Conservation (phyloP, 108 stramenopile genomes). For the Nitzschia inconspicua region DNA sequence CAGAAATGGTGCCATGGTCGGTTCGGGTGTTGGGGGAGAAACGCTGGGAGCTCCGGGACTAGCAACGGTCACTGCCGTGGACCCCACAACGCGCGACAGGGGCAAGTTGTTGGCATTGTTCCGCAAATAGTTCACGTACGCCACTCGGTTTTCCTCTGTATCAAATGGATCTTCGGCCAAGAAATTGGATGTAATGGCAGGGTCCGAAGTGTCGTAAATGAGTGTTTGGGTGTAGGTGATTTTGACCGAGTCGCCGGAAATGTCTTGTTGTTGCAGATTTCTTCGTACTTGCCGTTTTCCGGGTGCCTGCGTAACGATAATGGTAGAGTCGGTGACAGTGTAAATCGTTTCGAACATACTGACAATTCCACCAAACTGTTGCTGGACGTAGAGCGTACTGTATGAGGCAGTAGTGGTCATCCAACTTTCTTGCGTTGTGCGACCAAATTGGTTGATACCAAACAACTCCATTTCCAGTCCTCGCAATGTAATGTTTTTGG, state of each 20-base stretch:
- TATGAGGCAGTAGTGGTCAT: background rate
- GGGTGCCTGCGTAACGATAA: background rate
- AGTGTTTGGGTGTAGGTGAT: background rate
- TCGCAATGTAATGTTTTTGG: background rate
- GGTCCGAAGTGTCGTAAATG: background rate
- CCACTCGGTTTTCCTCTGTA: background rate
- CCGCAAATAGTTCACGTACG: no score
- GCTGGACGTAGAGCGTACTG: background rate
- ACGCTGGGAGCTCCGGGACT: background rate
- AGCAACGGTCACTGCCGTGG: background rate
- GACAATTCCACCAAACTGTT: background rate
- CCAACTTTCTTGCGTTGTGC: background rate
- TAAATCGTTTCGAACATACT: background rate
- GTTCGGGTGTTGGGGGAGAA: background rate
- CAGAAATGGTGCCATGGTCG: conserved; percentile 1
- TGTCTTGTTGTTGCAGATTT: background rate
- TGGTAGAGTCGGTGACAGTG: background rate
- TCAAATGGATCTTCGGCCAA: background rate
- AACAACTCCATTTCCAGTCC: background rate
- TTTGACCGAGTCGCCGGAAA: no score
- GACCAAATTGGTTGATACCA: background rate
- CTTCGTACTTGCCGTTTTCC: background rate
- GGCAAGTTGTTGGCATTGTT: background rate
- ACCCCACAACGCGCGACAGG: background rate
- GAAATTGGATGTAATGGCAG: background rate